Percentiles rank a stretch among this genome's conserved stretches.
Conservation (phyloP, 148 eudicot genomes). For the Vaccinium myrtillus region DNA sequence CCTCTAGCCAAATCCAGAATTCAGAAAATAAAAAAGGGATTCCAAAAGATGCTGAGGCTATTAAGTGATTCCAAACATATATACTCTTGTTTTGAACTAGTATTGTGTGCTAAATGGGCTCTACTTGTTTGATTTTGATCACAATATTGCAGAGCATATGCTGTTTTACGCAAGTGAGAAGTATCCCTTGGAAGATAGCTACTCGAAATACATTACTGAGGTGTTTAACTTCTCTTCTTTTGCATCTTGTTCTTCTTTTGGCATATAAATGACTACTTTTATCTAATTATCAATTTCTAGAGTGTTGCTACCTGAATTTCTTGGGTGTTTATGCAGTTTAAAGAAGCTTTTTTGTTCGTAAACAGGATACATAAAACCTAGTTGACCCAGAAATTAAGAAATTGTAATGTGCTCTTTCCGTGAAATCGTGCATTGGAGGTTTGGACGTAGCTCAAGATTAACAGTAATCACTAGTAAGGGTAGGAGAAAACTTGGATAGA, state of each 20-base stretch:
- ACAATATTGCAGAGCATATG: slow-evolving; percentile 79
- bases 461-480: background rate
- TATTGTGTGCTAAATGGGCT: background rate
- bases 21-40: background rate
- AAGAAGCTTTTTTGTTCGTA: background rate
- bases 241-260: background rate
- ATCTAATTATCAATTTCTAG: background rate
- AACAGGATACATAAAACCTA: background rate
- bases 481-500: background rate
- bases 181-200: slow-evolving; percentile 94
- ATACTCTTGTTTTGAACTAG: background rate
- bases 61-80: background rate
- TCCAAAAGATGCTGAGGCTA: background rate
- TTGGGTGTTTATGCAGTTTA: background rate
- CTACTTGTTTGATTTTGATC: background rate
- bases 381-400: background rate
- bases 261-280: background rate
- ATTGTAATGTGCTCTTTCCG: background rate
- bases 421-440: background rate
- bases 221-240: slow-evolving; percentile 30
- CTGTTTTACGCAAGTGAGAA: slow-evolving; percentile 96
- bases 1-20: background rate
- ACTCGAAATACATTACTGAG: slow-evolving; percentile 87
- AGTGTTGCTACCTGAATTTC: background rate
- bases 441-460: slow-evolving; percentile 3